Evolutionary conservation across 148 eudicot species (phyloP).

Genomic region (Talinum fruticosum): DNA sequence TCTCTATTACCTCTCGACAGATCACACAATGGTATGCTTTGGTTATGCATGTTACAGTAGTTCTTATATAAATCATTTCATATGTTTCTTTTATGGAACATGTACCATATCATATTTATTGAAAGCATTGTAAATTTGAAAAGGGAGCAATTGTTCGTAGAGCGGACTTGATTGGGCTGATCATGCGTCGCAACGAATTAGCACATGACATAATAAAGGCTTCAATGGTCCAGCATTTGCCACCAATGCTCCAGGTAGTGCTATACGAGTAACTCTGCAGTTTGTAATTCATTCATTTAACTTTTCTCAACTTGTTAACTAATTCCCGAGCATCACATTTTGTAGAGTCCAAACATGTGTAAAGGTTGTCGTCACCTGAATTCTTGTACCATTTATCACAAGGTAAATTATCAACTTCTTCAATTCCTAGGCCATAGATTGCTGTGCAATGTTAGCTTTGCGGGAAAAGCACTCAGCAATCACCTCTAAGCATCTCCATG

Average conservation of each 20-base stretch:
- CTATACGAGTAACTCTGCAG: neutral
- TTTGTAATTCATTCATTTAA: neutral
- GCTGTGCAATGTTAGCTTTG: neutral
- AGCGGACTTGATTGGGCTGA: slow-evolving; percentile 86
- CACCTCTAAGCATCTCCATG: neutral
- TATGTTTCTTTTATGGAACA: neutral
- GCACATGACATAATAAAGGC: slow-evolving; percentile 86
- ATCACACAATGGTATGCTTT: slow-evolving; percentile 72
- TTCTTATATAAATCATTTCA: no score
- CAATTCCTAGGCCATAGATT: neutral
- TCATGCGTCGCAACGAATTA: slow-evolving; percentile 97
- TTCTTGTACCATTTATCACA: slow-evolving; percentile 78
- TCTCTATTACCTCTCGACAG: slow-evolving; percentile 85
- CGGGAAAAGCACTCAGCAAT: neutral
- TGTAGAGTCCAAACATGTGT: slow-evolving; percentile 79
- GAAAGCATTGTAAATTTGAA: slow-evolving; percentile 23
- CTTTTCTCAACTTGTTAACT: slow-evolving; percentile 10
- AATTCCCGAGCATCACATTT: slow-evolving; percentile 1
- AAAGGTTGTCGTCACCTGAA: slow-evolving; percentile 82
- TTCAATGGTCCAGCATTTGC: slow-evolving; percentile 64
- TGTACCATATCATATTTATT: neutral
- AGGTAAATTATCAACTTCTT: slow-evolving; percentile 43
- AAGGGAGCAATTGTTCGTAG: slow-evolving; percentile 69
- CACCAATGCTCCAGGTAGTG: slow-evolving; percentile 85
- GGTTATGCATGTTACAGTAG: slow-evolving; percentile 9